These are phyloP conservation scores for Elsinoe arachidis DNA, from an alignment of 2,329 filamentous ascomycete species.

Conservation along the genomic window DNA sequence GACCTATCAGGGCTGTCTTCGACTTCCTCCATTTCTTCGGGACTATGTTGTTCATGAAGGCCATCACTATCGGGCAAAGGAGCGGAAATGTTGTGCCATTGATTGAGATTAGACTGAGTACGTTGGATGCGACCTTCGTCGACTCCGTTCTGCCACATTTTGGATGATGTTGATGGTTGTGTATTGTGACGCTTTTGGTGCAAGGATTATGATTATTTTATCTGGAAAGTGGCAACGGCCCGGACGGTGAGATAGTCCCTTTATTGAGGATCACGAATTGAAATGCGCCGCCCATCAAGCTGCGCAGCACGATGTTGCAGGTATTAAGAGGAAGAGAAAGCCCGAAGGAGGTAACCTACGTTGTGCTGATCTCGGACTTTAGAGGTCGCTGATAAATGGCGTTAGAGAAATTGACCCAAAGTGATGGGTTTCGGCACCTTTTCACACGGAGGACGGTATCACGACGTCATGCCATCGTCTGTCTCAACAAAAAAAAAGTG, in stretches of 20 bases:
- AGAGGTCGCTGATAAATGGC: constrained; percentile 9
- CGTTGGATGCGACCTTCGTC: constrained; percentile 4
- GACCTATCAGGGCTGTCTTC: constrained; percentile 23
- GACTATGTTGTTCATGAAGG: constrained; percentile 18
- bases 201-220: not conserved
- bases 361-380: constrained; percentile 3
- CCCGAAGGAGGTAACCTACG: not conserved
- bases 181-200: not conserved
- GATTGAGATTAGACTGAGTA: constrained; percentile 7
- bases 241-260: too few species aligned
- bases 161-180: not conserved
- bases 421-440: constrained; percentile 5
- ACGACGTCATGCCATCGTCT: constrained; percentile 8
- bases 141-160: constrained; percentile 13
- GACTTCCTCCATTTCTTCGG: constrained; percentile 24
- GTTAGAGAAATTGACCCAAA: not conserved
- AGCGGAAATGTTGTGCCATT: constrained; percentile 10
- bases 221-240: not conserved
- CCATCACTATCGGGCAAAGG: not conserved
- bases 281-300: not conserved
- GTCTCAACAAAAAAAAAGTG: not conserved
- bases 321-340: not conserved
- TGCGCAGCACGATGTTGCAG: not conserved
- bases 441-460: not conserved
- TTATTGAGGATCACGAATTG: not conserved